A percentile compares a stretch with the other conserved stretches of the same genome.
phyloP scores from a whole-genome alignment of 2,329 filamentous ascomycete species.

The Nigrospora sphaerica region DNA sequence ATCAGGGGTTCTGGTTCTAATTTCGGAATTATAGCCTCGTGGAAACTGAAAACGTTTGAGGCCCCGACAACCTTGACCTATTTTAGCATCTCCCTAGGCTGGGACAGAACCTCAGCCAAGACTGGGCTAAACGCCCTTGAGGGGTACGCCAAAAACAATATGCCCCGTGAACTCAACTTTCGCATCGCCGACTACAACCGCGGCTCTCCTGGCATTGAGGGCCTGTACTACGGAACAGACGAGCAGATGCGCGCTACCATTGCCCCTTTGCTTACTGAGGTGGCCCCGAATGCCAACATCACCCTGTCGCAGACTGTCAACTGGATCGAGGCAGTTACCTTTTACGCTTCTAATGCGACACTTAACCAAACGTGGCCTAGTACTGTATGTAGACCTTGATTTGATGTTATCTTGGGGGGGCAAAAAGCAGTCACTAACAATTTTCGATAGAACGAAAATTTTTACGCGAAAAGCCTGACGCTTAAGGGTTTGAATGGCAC shows the following conservation, averaged over 20 bases:
- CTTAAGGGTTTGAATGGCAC: conserved; percentile 25
- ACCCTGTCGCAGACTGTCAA: conserved; percentile 20
- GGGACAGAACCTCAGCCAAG: conserved; percentile 15
- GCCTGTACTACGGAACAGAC: conserved; percentile 29
- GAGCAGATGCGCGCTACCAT: conserved; percentile 22
- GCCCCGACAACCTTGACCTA: conserved; percentile 20
- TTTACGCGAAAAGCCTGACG: conserved; percentile 31
- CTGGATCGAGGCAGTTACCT: conserved; percentile 22
- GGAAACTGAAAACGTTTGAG: conserved; percentile 22
- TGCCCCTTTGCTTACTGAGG: conserved; percentile 24
- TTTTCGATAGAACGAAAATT: conserved; percentile 26
- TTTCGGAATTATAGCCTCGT: conserved; percentile 22
- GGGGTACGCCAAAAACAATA: conserved; percentile 19
- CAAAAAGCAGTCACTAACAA: too few species aligned
- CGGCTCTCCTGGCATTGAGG: conserved; percentile 27
- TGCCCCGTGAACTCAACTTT: conserved; percentile 34
- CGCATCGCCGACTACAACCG: conserved; percentile 26
- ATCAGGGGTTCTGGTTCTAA: conserved; percentile 24
- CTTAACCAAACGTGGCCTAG: conserved; percentile 16
- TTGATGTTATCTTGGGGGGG: too few species aligned
- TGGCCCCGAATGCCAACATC: conserved; percentile 24
- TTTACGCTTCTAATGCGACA: conserved; percentile 21
- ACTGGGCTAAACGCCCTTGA: conserved; percentile 40
- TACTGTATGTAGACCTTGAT: conserved; percentile 12
- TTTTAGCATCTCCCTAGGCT: conserved; percentile 19